Conservation (phyloP, 495 filamentous ascomycete genomes). For the Penicillium ucsense region DNA sequence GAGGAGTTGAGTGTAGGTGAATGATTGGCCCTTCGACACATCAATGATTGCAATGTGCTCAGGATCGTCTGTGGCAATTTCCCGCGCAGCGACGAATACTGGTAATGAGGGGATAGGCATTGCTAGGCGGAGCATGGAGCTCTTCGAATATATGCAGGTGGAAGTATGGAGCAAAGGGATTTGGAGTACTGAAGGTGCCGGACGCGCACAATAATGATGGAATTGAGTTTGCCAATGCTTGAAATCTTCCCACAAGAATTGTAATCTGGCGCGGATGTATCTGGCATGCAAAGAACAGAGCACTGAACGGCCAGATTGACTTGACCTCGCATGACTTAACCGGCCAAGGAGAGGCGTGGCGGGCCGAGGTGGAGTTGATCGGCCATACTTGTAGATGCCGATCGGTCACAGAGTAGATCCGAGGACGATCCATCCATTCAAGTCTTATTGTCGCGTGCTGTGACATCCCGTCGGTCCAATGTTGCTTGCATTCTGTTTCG, state of each 20-base stretch:
- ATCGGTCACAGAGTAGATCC: background rate
- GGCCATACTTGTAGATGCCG: background rate
- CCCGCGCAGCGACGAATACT: constrained; percentile 54
- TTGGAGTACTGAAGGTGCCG: too few relatives aligned
- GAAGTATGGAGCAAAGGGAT: too few relatives aligned
- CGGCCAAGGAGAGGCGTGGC: background rate
- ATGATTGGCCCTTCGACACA: constrained; percentile 55
- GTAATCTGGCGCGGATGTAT: background rate
- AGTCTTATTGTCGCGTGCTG: too few relatives aligned
- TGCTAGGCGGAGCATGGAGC: background rate
- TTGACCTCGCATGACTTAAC: background rate
- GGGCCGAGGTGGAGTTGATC: constrained; percentile 1
- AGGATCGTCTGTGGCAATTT: constrained; percentile 48
- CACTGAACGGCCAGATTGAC: too few relatives aligned
- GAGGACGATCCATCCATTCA: background rate
- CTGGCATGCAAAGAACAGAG: background rate
- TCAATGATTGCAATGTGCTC: constrained; percentile 66
- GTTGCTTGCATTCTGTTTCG: too few relatives aligned
- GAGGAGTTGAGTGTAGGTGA: constrained; percentile 72
- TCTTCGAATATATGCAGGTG: too few relatives aligned
- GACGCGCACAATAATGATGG: too few relatives aligned
- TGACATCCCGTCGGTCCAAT: too few relatives aligned
- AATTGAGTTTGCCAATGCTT: too few relatives aligned
- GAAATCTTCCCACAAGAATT: too few relatives aligned
- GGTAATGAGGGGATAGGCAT: constrained; percentile 56